Base-by-base conservation (phyloP, 2,329 filamentous ascomycete genomes). In the Aspergillus cejpii region DNA sequence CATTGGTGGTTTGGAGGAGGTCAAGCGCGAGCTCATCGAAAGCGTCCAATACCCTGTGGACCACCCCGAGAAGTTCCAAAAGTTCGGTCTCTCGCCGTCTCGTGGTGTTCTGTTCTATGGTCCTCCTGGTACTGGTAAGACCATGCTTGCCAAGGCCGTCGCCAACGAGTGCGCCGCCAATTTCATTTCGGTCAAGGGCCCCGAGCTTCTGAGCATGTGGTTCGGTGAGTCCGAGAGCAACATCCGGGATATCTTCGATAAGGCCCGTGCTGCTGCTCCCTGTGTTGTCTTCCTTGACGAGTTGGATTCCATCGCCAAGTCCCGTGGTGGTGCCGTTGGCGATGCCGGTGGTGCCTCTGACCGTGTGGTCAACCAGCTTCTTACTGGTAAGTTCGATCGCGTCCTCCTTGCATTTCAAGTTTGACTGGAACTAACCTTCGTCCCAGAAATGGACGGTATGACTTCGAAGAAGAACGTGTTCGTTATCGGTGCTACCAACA, bases 401-500 rank as follows among this genome's bases (percentile, higher is more conserved):
- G 5, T 3, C 31, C 33, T 43, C 24, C 39, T 26, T 20, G 6
- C n/a, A 37, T 26, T 20, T 6, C n/a, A 37, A 15, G n/a, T 21
- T 8, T 28, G 5, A 15, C 26, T 19, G 12, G 46, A 47, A 59
- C 75, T 81, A 70, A 80, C 59, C 36, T 43, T 8, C 37, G 23
- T 17, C 52, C 34, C 54, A 85, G 88, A 97, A 81, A 96, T 97
- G 91, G 91, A 97, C 59, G 91, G 91, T 62, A 97, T 97, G 91
- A 97, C 91, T 37, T 96, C 91, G 29, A 98, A 98, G 87, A 98
- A 98, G 86, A 98, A 98, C 69, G 92, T 98, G 54, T 98, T 98
- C 73, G 92, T 98, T 55, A 98, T 98, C 61, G 92, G 92, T 69
- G 92, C 92, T 37, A 98, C 92, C 71, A 98, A 98, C 78, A 81